Percentiles rank a stretch among this genome's conserved stretches.
Evolutionary conservation across 805 yeast species (phyloP).

Genomic region (Wickerhamomyces strasburgensis): DNA sequence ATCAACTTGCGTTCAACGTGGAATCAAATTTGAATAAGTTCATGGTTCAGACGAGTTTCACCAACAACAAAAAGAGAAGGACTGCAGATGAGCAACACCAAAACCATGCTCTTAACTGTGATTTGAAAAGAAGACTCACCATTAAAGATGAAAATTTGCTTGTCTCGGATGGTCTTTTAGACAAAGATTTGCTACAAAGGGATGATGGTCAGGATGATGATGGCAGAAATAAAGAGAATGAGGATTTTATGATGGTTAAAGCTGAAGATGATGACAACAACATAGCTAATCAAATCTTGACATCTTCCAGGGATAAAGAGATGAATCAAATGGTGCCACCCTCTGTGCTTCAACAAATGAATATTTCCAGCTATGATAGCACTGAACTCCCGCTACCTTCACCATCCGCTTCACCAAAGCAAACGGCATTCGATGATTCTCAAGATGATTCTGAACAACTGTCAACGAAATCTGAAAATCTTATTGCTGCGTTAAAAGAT

Average conservation of each 20-base stretch:
- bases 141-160: slow-evolving; percentile 3
- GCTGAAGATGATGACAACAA: slow-evolving; percentile 19
- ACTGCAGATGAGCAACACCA: background rate
- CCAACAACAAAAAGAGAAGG: background rate
- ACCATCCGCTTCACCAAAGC: slow-evolving; percentile 60
- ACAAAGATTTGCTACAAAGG: slow-evolving; percentile 8
- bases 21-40: background rate
- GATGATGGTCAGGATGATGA: slow-evolving; percentile 1
- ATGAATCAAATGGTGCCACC: slow-evolving; percentile 2
- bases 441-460: slow-evolving; percentile 12
- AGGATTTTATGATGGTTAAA: background rate
- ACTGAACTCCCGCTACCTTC: slow-evolving; percentile 59
- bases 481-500: slow-evolving; percentile 12
- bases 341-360: background rate
- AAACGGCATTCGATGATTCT: slow-evolving; percentile 21
- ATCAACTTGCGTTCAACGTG: slow-evolving; percentile 5
- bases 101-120: background rate
- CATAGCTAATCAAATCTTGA: slow-evolving; percentile 16
- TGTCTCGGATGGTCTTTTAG: background rate
- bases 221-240: background rate
- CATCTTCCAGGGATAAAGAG: slow-evolving; percentile 3
- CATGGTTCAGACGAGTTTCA: background rate
- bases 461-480: slow-evolving; percentile 3
- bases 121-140: slow-evolving; percentile 14
- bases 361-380: slow-evolving; percentile 1